A percentile compares a stretch with the other conserved stretches of the same genome.
phyloP scores from a whole-genome alignment of 768 basidiomycete species.

The Boletus coccyginus region DNA sequence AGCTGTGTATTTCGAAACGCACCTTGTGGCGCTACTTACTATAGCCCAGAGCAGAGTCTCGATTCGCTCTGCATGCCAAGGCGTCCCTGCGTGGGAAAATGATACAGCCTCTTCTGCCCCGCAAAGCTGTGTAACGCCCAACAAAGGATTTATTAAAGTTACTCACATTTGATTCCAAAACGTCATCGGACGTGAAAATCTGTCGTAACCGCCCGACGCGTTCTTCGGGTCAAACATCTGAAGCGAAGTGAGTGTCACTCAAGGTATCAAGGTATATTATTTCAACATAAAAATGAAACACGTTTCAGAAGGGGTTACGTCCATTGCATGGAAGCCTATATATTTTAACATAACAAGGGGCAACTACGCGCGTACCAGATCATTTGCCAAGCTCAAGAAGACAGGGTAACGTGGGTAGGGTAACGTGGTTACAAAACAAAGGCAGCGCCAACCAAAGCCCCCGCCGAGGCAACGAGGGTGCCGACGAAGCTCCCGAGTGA shows the following conservation, averaged over 20 bases:
- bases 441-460: slow-evolving; percentile 24
- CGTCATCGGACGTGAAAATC: too few species aligned
- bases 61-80: too few species aligned
- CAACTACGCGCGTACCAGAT: neutral
- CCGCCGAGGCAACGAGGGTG: slow-evolving; percentile 25
- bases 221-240: neutral
- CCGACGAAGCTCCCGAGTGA: slow-evolving; percentile 18
- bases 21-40: too few species aligned
- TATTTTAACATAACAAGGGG: neutral
- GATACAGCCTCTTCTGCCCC: neutral
- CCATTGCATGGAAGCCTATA: neutral
- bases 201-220: too few species aligned
- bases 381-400: neutral
- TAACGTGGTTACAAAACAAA: slow-evolving; percentile 18
- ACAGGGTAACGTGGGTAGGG: neutral
- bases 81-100: too few species aligned
- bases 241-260: neutral
- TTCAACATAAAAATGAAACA: neutral
- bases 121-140: neutral
- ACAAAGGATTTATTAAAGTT: neutral
- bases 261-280: neutral
- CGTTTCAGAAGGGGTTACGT: neutral
- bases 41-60: too few species aligned
- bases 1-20: neutral
- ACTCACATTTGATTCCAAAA: too few species aligned